A percentile compares a stretch with the other conserved stretches of the same genome.
These are phyloP conservation scores for Lolium multiflorum DNA, from an alignment of 176 grass and related monocot species.

Conservation along the genomic window DNA sequence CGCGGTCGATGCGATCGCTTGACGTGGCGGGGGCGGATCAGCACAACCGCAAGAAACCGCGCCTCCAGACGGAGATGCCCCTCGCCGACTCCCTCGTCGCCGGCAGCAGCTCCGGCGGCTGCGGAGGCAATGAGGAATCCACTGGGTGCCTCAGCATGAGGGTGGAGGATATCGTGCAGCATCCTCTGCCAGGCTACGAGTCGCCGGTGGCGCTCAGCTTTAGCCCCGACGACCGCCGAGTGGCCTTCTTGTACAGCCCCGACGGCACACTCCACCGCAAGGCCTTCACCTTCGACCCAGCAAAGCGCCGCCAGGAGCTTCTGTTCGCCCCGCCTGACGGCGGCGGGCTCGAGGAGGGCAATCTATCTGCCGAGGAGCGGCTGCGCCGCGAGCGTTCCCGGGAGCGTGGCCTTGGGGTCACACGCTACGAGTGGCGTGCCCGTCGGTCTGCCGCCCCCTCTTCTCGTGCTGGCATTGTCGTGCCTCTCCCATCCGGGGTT, in stretches of 20 bases:
- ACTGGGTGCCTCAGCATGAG: conserved; percentile 29
- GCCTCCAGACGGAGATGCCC: conserved; percentile 54
- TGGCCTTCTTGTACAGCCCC: conserved; percentile 82
- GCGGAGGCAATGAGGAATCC: not conserved
- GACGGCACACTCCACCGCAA: conserved; percentile 86
- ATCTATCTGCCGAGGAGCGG: conserved; percentile 84
- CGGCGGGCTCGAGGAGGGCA: conserved; percentile 82
- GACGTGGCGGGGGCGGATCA: conserved; percentile 54
- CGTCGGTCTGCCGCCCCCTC: conserved; percentile 36
- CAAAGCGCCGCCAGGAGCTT: conserved; percentile 63
- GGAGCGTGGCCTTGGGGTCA: conserved; percentile 93
- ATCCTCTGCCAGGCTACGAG: conserved; percentile 86
- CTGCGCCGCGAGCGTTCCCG: conserved; percentile 84
- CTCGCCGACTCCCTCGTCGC: conserved; percentile 49
- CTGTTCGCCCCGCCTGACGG: conserved; percentile 79
- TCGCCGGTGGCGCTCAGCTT: conserved; percentile 79
- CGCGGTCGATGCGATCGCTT: conserved; percentile 76
- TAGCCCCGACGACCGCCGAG: conserved; percentile 82
- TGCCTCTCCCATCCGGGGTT: conserved; percentile 89
- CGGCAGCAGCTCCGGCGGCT: conserved; percentile 28
- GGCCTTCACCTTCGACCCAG: conserved; percentile 73
- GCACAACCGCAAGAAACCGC: conserved; percentile 68
- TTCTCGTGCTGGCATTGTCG: conserved; percentile 68
- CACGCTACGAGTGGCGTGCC: conserved; percentile 83
- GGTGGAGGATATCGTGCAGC: conserved; percentile 87